Evolutionary conservation across 129 eudicot genomes (phyloP), one percentile per base, ranked within the genome.

Genomic region (Arctium minus): DNA sequence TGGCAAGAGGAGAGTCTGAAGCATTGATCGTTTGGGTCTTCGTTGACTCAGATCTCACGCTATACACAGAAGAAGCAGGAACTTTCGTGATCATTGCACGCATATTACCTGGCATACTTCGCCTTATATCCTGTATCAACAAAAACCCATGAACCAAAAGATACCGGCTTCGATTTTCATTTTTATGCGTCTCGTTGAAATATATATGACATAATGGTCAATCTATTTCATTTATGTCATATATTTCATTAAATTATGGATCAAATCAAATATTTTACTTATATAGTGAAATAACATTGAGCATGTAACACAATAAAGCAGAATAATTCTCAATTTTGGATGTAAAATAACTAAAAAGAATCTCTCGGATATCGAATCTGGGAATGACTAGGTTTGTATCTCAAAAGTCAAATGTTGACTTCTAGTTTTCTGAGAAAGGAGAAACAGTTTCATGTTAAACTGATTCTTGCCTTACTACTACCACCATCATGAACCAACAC

Each of bases 91-190:
- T 88, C 72, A 85, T 75, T 76, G 96, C 86, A 22, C 91, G 92
- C 80, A 89, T 50, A 76, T 88, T 89, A 44, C 95, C 92, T 12
- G 86, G 84, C 82, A 94, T 86, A 80, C 92, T 94, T 73, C 94
- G 87, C 73, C 96, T 91, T 37, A 94, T 91, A 89, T 94, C 98
- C 98, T 94, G 90, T 44, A 82, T 36, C 48, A 71, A 46, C 74
- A 48, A 73, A 65, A 70, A 69, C 39, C 15, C 44, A 18, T 60
- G 17, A 67, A 78, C 29, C 22, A 39, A 68, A 36, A 64, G 5
- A 65, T 35, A 12, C 8, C 2, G 0, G 38, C 27, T 22, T 22
- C 27, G 27, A 22, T 22, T 8, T 5, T 17, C 7, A 81, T 32
- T 71, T 48, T 22, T 80, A 22, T 33, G 6, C 5, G 11, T 50